Percentiles rank a stretch among this genome's conserved stretches.
Evolutionary conservation across 2,329 filamentous ascomycete genomes (phyloP).

Genomic region (Tolypocladium sp.): DNA sequence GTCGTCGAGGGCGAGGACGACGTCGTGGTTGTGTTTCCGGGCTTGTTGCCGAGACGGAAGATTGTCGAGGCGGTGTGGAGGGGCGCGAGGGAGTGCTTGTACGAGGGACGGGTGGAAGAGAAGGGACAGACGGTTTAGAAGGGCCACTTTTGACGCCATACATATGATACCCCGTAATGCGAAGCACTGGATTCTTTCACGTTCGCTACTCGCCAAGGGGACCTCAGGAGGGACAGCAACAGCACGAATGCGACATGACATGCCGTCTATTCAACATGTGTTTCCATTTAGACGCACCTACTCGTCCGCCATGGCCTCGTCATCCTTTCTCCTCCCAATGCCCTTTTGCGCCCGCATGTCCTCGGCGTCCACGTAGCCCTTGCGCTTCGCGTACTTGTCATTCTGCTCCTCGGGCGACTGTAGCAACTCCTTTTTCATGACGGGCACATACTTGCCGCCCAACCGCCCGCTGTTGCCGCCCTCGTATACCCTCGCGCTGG

Average conservation of each 20-base stretch:
- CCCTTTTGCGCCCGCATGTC: constrained; percentile 32
- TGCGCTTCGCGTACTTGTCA: constrained; percentile 51
- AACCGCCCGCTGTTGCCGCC: constrained; percentile 43
- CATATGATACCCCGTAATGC: background rate
- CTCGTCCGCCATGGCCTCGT: constrained; percentile 13
- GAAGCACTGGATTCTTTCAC: background rate
- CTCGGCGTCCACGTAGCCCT: constrained; percentile 44
- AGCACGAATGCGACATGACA: background rate
- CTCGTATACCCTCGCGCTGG: constrained; percentile 34
- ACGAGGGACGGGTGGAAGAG: constrained; percentile 37
- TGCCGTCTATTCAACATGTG: background rate
- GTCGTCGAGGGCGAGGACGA: constrained; percentile 84
- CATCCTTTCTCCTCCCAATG: constrained; percentile 20
- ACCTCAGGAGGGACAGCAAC: background rate
- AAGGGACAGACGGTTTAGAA: constrained; percentile 11
- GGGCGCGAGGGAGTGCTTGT: constrained; percentile 72
- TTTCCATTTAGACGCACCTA: background rate
- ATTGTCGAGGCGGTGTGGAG: constrained; percentile 89
- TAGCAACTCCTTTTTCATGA: constrained; percentile 41
- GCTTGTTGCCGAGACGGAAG: constrained; percentile 60
- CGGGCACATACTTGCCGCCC: constrained; percentile 43
- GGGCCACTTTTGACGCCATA: background rate
- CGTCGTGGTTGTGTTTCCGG: constrained; percentile 90
- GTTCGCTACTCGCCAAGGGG: background rate
- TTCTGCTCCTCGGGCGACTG: constrained; percentile 46